Base-by-base conservation (phyloP, 2,329 filamentous ascomycete species). In the Ramularia endophylla region DNA sequence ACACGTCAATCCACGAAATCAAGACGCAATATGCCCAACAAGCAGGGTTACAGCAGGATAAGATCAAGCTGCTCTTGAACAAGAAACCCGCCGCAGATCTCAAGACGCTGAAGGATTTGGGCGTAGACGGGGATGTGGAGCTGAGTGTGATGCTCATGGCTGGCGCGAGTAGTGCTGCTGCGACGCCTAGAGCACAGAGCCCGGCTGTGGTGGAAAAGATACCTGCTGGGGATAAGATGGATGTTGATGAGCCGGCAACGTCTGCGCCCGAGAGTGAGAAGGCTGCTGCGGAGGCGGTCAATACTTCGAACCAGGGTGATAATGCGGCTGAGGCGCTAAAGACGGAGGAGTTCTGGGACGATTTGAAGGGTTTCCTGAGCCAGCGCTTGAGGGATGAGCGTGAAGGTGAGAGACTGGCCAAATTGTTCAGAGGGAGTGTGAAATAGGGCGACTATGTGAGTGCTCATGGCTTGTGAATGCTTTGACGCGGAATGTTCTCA, bases 111-210 rank as follows among this genome's bases (percentile, higher is more conserved):
- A 54, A 57, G 22, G 58, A 61, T 6, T 38, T 61, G 2, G 72
- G 71, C 0, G 71, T 75, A 3, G 32, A 71, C 67, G 19, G 72
- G 54, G 13, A 56, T 8, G 71, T 90, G 0, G 88, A 95, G 62
- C 81, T 97, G 48, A 80, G 80, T 1, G 76, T 95, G 41, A 97
- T 97, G 88, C 74, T 95, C 15, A 79, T 95, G 60, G 88, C 87
- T 11, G 78, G 73, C 2, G 47, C 45, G 4, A 53, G 47, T 2
- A 29, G 50, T n/a, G 48, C 39, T 17, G 28, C 61, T 46, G 59
- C 58, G n/a, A 62, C 61, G 13, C 56, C 65, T 1, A 52, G 55
- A 28, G 56, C 57, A 8, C 54, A 50, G 45, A 56, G 70, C 27
- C 70, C 68, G 0, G 68, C 69, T 34, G 62, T 65, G 40, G 52